phyloP scores from a whole-genome alignment of 2,329 filamentous ascomycete species.

The Coniochaeta ligniaria region DNA sequence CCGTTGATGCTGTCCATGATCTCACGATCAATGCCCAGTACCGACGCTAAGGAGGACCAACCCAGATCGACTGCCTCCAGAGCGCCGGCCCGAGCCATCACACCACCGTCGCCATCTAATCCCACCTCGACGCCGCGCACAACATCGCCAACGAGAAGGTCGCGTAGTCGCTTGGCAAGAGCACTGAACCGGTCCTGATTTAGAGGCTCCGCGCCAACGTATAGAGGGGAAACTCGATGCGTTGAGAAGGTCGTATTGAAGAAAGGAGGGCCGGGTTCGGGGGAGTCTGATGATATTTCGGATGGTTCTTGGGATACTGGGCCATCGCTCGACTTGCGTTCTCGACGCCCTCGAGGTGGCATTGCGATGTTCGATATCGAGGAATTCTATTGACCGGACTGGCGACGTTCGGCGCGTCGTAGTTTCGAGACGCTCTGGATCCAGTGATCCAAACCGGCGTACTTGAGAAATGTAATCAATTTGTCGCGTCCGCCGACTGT shows the following conservation, averaged over 20 bases:
- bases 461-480: background rate
- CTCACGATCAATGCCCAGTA: constrained; percentile 19
- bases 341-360: background rate
- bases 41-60: constrained; percentile 30
- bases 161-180: constrained; percentile 42
- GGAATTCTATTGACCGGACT: background rate
- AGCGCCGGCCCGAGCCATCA: constrained; percentile 30
- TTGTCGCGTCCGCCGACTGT: background rate
- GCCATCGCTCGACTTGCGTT: background rate
- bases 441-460: background rate
- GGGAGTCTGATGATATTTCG: background rate
- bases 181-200: constrained; percentile 28
- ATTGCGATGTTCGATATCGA: background rate
- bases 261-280: constrained; percentile 30
- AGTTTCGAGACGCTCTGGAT: background rate
- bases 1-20: constrained; percentile 5
- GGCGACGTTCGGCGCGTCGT: background rate
- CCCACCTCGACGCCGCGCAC: constrained; percentile 53
- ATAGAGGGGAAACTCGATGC: constrained; percentile 47
- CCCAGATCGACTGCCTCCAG: constrained; percentile 40
- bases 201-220: constrained; percentile 34
- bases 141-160: constrained; percentile 49
- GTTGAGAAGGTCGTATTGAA: constrained; percentile 54
- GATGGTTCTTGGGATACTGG: background rate
- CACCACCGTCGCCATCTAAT: constrained; percentile 30